A percentile compares a stretch with the other conserved stretches of the same genome.
phyloP scores from a whole-genome alignment of 768 basidiomycete species.

The Cyathus striatus region DNA sequence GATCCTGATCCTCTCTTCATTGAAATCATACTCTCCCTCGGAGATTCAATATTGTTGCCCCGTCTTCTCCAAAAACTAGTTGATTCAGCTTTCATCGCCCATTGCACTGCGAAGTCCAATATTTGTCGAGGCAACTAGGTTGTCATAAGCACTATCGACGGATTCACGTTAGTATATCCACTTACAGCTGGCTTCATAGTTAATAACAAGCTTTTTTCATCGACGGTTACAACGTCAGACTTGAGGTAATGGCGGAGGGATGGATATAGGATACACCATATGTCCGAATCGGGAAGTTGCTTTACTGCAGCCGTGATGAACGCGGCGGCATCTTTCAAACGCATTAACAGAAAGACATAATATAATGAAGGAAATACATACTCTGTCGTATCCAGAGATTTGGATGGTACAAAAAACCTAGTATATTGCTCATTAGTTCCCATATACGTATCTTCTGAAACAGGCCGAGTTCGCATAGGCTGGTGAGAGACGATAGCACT shows the following conservation, averaged over 20 bases:
- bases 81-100: conserved; percentile 84
- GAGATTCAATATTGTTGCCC: conserved; percentile 51
- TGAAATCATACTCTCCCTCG: conserved; percentile 65
- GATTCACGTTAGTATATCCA: conserved; percentile 28
- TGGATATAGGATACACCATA: conserved; percentile 97
- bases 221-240: conserved; percentile 72
- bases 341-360: not conserved
- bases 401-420: conserved; percentile 92
- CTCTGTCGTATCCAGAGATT: conserved; percentile 96
- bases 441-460: conserved; percentile 95
- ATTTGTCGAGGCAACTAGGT: conserved; percentile 59
- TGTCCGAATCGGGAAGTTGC: conserved; percentile 80
- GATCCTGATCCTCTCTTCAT: conserved; percentile 42
- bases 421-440: conserved; percentile 87
- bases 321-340: conserved; percentile 66
- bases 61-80: conserved; percentile 73
- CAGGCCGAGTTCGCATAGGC: conserved; percentile 83
- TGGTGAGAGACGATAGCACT: conserved; percentile 83
- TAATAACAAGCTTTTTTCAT: conserved; percentile 69
- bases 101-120: conserved; percentile 79
- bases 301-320: conserved; percentile 86
- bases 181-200: conserved; percentile 78
- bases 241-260: conserved; percentile 81
- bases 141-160: conserved; percentile 36
- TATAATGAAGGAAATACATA: conserved; percentile 15